Evolutionary conservation across 352 stramenopile genomes (phyloP).

Genomic region (Achlya hypogyna): DNA sequence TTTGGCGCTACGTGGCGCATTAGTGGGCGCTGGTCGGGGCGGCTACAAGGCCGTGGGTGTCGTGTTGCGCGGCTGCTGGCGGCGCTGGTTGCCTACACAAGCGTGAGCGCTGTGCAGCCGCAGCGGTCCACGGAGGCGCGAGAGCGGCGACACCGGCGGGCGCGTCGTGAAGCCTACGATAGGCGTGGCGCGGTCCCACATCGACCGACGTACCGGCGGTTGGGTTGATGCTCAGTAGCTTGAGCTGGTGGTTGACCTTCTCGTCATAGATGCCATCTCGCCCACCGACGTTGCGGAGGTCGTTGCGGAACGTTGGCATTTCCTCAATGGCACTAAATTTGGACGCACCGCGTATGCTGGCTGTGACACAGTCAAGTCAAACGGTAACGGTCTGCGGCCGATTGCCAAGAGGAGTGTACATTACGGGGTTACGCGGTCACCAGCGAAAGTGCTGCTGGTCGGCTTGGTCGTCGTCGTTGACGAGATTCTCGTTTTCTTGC

Average conservation of each 20-base stretch:
- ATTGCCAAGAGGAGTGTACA: no score
- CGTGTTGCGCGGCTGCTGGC: not conserved
- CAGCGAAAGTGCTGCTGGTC: constrained; percentile 80
- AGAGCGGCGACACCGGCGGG: not conserved
- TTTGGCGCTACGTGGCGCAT: not conserved
- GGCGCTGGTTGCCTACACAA: not conserved
- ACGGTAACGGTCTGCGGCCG: not conserved
- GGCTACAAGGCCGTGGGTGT: constrained; percentile 1
- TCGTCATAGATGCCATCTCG: constrained; percentile 17
- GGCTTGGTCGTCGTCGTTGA: constrained; percentile 71
- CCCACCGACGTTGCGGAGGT: constrained; percentile 17
- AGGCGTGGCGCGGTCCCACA: not conserved
- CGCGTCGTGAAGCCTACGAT: not conserved
- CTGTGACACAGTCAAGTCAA: not conserved
- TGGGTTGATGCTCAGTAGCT: constrained; percentile 18
- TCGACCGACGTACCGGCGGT: not conserved
- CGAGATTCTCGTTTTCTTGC: constrained; percentile 66
- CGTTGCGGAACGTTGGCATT: constrained; percentile 12
- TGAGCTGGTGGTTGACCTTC: constrained; percentile 19
- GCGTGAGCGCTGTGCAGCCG: not conserved
- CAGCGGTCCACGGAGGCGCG: not conserved
- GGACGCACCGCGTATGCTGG: not conserved
- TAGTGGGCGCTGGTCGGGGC: not conserved
- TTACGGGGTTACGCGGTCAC: constrained; percentile 30
- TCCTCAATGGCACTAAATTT: not conserved